phyloP scores from a whole-genome alignment of 352 stramenopile genomes.

The Pythium grandisporangium region DNA sequence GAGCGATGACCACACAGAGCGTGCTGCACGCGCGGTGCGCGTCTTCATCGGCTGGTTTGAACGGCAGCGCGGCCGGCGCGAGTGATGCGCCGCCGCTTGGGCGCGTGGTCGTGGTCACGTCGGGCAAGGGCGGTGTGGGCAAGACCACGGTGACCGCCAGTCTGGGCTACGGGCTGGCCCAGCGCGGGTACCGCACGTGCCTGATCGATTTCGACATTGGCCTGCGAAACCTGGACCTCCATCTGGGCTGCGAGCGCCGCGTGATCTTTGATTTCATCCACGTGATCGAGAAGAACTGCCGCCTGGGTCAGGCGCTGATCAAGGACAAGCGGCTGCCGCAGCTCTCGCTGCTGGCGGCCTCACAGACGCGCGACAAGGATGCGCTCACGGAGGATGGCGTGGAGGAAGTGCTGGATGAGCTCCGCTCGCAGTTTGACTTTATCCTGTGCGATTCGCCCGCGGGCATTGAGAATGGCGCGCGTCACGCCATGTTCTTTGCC shows the following conservation, averaged over 20 bases:
- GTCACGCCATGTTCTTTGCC: slow-evolving; percentile 91
- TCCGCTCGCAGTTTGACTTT: slow-evolving; percentile 82
- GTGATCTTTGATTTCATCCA: slow-evolving; percentile 95
- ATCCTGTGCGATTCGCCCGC: slow-evolving; percentile 88
- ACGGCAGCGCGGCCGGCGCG: neutral
- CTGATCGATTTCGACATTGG: slow-evolving; percentile 95
- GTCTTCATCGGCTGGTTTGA: neutral
- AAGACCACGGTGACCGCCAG: slow-evolving; percentile 90
- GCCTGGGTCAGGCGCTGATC: slow-evolving; percentile 84
- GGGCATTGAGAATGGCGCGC: slow-evolving; percentile 84
- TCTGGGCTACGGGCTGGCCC: slow-evolving; percentile 75
- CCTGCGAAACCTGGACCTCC: slow-evolving; percentile 88
- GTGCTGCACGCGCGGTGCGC: neutral
- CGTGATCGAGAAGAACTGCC: slow-evolving; percentile 88
- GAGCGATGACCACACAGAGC: too few species aligned
- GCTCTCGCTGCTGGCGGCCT: slow-evolving; percentile 81
- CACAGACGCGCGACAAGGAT: slow-evolving; percentile 89
- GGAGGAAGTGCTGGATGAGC: slow-evolving; percentile 72
- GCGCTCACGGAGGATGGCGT: slow-evolving; percentile 85
- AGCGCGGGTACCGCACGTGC: slow-evolving; percentile 80
- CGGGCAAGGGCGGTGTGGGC: slow-evolving; percentile 89
- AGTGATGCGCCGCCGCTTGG: slow-evolving; percentile 17
- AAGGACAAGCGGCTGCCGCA: slow-evolving; percentile 84
- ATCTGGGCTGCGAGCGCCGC: slow-evolving; percentile 87
- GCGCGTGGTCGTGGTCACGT: slow-evolving; percentile 87